Evolutionary conservation across 306 rosid species (phyloP), one percentile per base, ranked within the genome.

Genomic region (Inga laurina): DNA sequence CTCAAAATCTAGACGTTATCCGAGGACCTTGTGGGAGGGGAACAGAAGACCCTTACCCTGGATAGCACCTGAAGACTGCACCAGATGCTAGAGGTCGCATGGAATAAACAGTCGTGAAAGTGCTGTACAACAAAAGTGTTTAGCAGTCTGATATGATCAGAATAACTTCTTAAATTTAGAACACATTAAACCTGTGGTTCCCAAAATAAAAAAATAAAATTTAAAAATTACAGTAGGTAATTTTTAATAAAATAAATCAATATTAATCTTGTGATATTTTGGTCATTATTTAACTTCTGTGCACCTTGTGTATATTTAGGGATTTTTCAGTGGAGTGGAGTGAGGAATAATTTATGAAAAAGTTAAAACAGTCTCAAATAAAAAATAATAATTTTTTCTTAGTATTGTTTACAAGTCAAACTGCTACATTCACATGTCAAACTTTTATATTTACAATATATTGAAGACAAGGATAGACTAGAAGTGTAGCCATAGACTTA

Each of bases 81-180:
- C 98, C 99, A 49, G 90, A 82, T 86, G 97, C 90, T 84, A 96
- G 84, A 61, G 98, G 99, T 88, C 97, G 92, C 98, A 96, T 96
- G 66, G 90, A 88, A 87, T 96, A 96, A 57, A 89, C 97, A 16
- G 90, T 82, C 22, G 97, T 91, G 81, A 93, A 96, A 57, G 98
- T 89, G 82, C 99, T 93, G 97, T 72, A 82, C 65, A 84, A 79
- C 35, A 79, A 83, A 75, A 83, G 46, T 72, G 78, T 67, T 86
- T 65, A 74, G 46, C 48, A 51, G 65, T 66, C 79, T 80, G 80
- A 69, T 76, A 43, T 11, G 57, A 82, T 86, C 75, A 44, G 49
- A 79, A 73, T 24, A 88, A 24, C 32, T 61, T 61, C 22, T n/a
- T 59, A 59, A 22, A n/a, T 22, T n/a, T 22, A 59, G 34, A 59